These are phyloP conservation scores for Lyophyllum shimeji DNA, from an alignment of 768 basidiomycete species.

Conservation along the genomic window DNA sequence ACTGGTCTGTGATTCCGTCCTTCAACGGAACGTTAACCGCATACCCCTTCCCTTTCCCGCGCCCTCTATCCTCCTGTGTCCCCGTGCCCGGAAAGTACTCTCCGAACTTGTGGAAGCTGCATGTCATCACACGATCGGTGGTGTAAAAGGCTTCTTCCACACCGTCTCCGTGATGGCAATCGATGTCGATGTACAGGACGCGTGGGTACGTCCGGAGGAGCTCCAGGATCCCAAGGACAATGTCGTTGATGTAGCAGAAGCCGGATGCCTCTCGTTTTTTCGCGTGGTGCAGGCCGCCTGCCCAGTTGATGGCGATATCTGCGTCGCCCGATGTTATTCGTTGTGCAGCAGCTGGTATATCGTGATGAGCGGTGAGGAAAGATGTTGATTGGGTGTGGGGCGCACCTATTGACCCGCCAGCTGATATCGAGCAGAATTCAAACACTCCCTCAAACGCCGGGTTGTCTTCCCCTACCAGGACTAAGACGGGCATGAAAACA, in stretches of 20 bases:
- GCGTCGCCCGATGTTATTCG: slow-evolving; percentile 77
- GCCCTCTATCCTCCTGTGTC: slow-evolving; percentile 82
- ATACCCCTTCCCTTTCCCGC: slow-evolving; percentile 83
- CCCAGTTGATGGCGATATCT: slow-evolving; percentile 98
- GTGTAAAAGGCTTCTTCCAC: slow-evolving; percentile 99
- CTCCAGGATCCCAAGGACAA: slow-evolving; percentile 92
- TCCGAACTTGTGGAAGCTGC: slow-evolving; percentile 96
- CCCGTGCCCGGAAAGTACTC: slow-evolving; percentile 92
- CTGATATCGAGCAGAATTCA: slow-evolving; percentile 96
- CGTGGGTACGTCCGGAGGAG: slow-evolving; percentile 80
- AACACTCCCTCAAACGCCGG: slow-evolving; percentile 96
- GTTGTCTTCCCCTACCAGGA: slow-evolving; percentile 86
- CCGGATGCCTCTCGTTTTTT: slow-evolving; percentile 98
- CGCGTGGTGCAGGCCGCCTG: slow-evolving; percentile 98
- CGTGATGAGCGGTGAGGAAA: neutral
- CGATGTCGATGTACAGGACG: slow-evolving; percentile 97
- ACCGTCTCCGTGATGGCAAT: slow-evolving; percentile 99
- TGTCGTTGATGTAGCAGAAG: slow-evolving; percentile 99
- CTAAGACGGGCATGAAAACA: slow-evolving; percentile 27
- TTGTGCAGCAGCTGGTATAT: slow-evolving; percentile 70
- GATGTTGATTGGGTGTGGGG: neutral
- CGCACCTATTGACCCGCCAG: slow-evolving; percentile 91
- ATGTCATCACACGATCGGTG: slow-evolving; percentile 96
- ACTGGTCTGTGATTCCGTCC: slow-evolving; percentile 92
- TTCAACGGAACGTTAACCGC: slow-evolving; percentile 91